Percentiles rank a stretch among this genome's conserved stretches.
Evolutionary conservation across 2,329 filamentous ascomycete species (phyloP).

Genomic region (Stylonectria norvegica): DNA sequence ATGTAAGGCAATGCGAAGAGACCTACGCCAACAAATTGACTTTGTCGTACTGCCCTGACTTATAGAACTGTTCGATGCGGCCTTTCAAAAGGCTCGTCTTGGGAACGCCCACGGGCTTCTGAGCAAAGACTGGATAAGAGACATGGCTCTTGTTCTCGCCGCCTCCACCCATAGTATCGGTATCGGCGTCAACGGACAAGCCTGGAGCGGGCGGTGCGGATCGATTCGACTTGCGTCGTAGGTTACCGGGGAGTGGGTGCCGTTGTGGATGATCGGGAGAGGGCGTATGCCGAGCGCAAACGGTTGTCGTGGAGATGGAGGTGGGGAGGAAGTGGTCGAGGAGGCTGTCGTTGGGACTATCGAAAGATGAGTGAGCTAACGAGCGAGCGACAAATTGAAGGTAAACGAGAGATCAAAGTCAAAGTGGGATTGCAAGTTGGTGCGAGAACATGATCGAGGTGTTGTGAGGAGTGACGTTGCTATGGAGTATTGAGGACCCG

Average conservation of each 20-base stretch:
- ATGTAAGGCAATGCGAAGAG: not conserved
- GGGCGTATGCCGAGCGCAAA: slow-evolving; percentile 24
- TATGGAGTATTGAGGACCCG: no score
- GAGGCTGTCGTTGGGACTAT: slow-evolving; percentile 19
- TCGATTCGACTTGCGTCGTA: slow-evolving; percentile 34
- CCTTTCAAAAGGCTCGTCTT: slow-evolving; percentile 84
- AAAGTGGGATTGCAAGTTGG: no score
- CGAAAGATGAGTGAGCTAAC: slow-evolving; percentile 21
- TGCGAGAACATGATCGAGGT: no score
- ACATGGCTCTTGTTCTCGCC: slow-evolving; percentile 40
- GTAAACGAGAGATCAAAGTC: not conserved
- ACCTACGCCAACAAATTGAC: slow-evolving; percentile 67
- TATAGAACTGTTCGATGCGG: slow-evolving; percentile 77
- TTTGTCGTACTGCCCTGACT: slow-evolving; percentile 71
- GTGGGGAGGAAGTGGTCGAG: slow-evolving; percentile 24
- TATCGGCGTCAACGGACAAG: slow-evolving; percentile 29
- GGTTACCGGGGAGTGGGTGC: slow-evolving; percentile 19
- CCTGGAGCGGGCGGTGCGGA: slow-evolving; percentile 37
- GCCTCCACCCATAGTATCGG: slow-evolving; percentile 50
- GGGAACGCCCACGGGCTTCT: slow-evolving; percentile 65
- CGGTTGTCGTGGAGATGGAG: slow-evolving; percentile 19
- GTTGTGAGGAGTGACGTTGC: no score
- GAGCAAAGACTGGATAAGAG: slow-evolving; percentile 50
- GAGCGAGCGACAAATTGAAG: slow-evolving; percentile 2
- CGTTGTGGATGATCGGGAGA: slow-evolving; percentile 18